Percentiles rank a stretch among this genome's conserved stretches.
Evolutionary conservation across 495 filamentous ascomycete genomes (phyloP).

Genomic region (Neurospora sp.): DNA sequence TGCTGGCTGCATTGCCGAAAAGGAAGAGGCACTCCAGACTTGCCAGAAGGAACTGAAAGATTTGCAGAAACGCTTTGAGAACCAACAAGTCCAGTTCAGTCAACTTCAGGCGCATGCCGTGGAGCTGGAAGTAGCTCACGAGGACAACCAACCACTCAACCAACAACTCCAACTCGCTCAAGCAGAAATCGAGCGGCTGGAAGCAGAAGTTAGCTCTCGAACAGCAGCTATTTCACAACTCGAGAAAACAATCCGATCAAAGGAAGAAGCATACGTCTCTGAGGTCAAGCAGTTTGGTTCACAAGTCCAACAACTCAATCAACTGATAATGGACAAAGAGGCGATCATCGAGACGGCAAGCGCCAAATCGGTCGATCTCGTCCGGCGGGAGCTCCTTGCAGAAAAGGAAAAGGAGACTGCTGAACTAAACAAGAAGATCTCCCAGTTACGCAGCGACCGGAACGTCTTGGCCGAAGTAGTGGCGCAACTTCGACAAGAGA

Average conservation of each 20-base stretch:
- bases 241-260: conserved; percentile 6
- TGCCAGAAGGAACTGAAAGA: conserved; percentile 5
- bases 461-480: background rate
- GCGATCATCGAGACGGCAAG: background rate
- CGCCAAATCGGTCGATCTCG: background rate
- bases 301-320: conserved; percentile 9
- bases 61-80: conserved; percentile 1
- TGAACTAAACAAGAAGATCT: conserved; percentile 1
- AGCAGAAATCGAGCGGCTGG: conserved; percentile 2
- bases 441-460: conserved; percentile 2
- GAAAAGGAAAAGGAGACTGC: conserved; percentile 7
- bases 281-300: conserved; percentile 5
- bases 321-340: conserved; percentile 13
- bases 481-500: conserved; percentile 1
- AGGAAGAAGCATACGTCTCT: conserved; percentile 2
- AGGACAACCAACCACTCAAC: conserved; percentile 1
- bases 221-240: conserved; percentile 6
- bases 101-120: conserved; percentile 12
- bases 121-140: conserved; percentile 1
- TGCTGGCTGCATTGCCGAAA: conserved; percentile 6
- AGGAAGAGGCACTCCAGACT: conserved; percentile 6
- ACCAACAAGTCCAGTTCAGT: conserved; percentile 5
- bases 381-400: conserved; percentile 2
- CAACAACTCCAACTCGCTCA: background rate
- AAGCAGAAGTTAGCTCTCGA: conserved; percentile 7